A percentile compares a stretch with the other conserved stretches of the same genome.
These are phyloP conservation scores for Pistacia integerrima DNA, from an alignment of 345 rosid genomes.

Conservation along the genomic window DNA sequence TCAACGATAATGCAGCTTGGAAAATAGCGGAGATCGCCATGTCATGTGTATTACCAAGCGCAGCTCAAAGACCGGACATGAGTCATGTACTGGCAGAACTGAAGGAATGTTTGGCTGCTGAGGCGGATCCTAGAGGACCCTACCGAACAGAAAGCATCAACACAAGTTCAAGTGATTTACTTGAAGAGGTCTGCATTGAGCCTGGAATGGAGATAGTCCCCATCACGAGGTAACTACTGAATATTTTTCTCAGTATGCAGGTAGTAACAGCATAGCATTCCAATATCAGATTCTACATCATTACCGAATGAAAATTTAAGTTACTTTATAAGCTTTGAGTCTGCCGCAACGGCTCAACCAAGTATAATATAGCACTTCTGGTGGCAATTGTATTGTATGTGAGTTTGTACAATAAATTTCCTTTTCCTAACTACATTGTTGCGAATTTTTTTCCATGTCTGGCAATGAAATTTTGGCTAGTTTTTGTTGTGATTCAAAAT, in stretches of 20 bases:
- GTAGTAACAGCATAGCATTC: neutral
- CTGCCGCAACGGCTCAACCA: too few relatives aligned
- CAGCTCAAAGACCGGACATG: slow-evolving; percentile 34
- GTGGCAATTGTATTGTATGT: neutral
- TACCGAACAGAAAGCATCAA: neutral
- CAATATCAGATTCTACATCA: too few relatives aligned
- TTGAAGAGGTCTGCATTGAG: neutral
- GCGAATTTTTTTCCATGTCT: too few relatives aligned
- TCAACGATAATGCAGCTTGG: slow-evolving; percentile 30
- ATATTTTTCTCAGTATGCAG: neutral
- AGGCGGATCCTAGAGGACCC: slow-evolving; percentile 2
- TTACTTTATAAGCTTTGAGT: too few relatives aligned
- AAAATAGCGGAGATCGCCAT: slow-evolving; percentile 25
- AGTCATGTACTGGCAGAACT: slow-evolving; percentile 21
- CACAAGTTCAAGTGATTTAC: neutral
- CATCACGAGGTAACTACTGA: neutral
- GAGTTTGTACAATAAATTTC: neutral
- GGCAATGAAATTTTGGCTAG: too few relatives aligned
- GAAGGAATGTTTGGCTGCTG: slow-evolving; percentile 30
- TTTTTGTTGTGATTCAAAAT: too few relatives aligned
- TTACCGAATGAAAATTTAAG: too few relatives aligned
- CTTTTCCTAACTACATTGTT: neutral
- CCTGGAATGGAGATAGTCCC: neutral
- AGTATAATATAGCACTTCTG: too few relatives aligned
- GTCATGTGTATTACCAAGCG: neutral